phyloP scores from a whole-genome alignment of 768 basidiomycete genomes.

The Coprinopsis strossmayeri region DNA sequence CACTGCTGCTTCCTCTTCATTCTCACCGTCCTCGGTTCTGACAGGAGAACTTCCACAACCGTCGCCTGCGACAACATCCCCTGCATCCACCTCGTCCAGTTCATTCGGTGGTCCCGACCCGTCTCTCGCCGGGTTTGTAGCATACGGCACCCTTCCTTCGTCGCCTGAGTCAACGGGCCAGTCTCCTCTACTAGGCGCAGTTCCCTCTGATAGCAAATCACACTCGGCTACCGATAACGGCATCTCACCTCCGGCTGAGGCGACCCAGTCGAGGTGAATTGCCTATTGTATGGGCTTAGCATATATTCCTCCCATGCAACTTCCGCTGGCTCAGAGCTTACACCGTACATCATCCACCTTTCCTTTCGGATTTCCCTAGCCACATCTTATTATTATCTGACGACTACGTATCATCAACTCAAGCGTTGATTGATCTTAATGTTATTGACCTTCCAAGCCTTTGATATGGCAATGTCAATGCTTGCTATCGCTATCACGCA shows the following conservation, averaged over 20 bases:
- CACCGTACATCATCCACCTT: too few species aligned
- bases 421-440: too few species aligned
- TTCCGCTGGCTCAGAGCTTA: too few species aligned
- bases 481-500: too few species aligned
- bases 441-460: too few species aligned
- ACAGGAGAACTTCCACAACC: background rate
- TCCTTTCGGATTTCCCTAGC: too few species aligned
- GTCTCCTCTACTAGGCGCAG: background rate
- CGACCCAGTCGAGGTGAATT: background rate
- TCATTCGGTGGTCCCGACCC: background rate
- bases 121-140: background rate
- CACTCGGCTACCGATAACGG: background rate
- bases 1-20: conserved; percentile 5
- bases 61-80: background rate
- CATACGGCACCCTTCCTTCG: background rate
- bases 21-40: background rate
- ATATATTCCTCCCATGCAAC: too few species aligned
- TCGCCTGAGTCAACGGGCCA: background rate
- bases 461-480: too few species aligned
- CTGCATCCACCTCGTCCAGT: background rate
- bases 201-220: background rate
- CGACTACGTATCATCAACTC: too few species aligned
- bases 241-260: background rate
- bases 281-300: background rate
- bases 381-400: too few species aligned